Conservation (phyloP, 2,329 filamentous ascomycete species). For the Leptographium flavum region DNA sequence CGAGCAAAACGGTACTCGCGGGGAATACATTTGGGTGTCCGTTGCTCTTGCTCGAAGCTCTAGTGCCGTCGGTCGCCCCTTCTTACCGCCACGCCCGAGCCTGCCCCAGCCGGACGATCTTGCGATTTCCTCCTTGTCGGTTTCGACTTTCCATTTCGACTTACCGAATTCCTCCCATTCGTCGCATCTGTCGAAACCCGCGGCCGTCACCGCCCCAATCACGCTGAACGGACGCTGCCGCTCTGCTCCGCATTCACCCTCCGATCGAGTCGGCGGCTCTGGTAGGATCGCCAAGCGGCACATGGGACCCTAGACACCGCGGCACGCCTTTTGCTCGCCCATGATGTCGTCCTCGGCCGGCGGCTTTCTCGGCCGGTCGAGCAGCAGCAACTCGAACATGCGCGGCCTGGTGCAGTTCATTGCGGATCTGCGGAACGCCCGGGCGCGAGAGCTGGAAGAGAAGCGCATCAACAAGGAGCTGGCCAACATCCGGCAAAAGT, state of each 20-base stretch:
- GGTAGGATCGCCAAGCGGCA: too few species aligned
- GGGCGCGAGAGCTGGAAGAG: slow-evolving; percentile 90
- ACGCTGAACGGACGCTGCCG: too few species aligned
- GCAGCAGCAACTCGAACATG: slow-evolving; percentile 53
- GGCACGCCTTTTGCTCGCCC: too few species aligned
- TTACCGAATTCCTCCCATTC: too few species aligned
- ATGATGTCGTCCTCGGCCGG: slow-evolving; percentile 44
- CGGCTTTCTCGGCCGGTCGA: slow-evolving; percentile 53
- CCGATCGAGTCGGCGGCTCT: too few species aligned
- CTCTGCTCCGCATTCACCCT: too few species aligned
- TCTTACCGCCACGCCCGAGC: too few species aligned
- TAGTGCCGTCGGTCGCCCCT: not conserved
- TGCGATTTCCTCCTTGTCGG: not conserved
- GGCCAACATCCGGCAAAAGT: slow-evolving; percentile 97
- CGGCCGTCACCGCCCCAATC: too few species aligned
- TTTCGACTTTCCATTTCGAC: not conserved
- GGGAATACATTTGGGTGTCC: too few species aligned
- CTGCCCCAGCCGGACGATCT: not conserved
- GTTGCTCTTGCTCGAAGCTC: not conserved
- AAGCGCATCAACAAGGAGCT: slow-evolving; percentile 99
- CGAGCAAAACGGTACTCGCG: not conserved
- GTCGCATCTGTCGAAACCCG: too few species aligned
- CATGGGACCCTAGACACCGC: not conserved
- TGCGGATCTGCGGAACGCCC: slow-evolving; percentile 85
- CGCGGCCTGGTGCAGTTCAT: slow-evolving; percentile 94